These are phyloP conservation scores for Eucalyptus tenuipes DNA, from an alignment of 345 rosid species.

Conservation along the genomic window DNA sequence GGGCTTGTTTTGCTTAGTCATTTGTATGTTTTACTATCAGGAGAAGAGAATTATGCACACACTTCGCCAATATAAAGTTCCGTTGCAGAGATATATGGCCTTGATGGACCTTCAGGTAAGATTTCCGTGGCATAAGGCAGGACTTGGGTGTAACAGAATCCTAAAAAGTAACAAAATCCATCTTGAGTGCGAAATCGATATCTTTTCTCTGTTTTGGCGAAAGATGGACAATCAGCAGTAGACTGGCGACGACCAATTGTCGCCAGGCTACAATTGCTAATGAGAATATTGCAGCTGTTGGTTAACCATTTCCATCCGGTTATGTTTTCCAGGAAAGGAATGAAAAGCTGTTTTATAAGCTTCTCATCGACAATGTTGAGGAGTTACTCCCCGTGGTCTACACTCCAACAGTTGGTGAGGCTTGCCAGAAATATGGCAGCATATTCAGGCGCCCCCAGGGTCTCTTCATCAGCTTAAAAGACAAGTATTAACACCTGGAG, in stretches of 20 bases:
- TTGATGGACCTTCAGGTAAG: conserved; percentile 95
- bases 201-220: background rate
- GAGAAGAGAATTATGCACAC: conserved; percentile 64
- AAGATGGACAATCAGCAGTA: background rate
- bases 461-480: conserved; percentile 88
- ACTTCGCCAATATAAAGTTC: conserved; percentile 76
- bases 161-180: background rate
- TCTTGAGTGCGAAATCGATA: background rate
- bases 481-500: conserved; percentile 32
- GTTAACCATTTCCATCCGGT: background rate
- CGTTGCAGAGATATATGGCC: conserved; percentile 80
- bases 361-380: conserved; percentile 83
- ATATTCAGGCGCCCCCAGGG: conserved; percentile 91
- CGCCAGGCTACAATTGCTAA: background rate
- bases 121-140: background rate
- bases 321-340: conserved; percentile 62
- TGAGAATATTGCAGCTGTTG: background rate
- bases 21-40: conserved; percentile 16
- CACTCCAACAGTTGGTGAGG: conserved; percentile 96
- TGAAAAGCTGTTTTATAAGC: conserved; percentile 88
- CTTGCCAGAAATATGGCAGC: conserved; percentile 97
- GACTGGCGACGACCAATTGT: background rate
- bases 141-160: background rate
- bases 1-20: background rate
- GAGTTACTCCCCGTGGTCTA: conserved; percentile 88